These are phyloP conservation scores for Psilocybe subaeruginosa DNA, from an alignment of 768 basidiomycete genomes.

Conservation along the genomic window DNA sequence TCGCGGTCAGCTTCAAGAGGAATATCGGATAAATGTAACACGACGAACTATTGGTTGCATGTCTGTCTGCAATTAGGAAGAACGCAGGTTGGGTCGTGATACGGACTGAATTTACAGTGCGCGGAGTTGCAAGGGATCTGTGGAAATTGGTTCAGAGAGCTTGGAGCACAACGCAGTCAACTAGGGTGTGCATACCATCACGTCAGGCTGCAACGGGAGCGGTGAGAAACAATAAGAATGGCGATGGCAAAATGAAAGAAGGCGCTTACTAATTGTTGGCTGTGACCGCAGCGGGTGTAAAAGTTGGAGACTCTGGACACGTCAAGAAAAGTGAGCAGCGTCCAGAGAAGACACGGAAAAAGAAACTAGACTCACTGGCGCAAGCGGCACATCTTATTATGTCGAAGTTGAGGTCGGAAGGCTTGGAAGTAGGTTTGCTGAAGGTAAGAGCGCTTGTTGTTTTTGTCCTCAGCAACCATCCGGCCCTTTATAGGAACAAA, in stretches of 20 bases:
- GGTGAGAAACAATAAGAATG: neutral
- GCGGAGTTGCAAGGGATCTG: conserved; percentile 49
- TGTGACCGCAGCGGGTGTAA: conserved; percentile 52
- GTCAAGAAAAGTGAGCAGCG: conserved; percentile 21
- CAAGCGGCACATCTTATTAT: conserved; percentile 48
- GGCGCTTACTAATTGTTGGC: conserved; percentile 14
- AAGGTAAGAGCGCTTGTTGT: too few relatives aligned
- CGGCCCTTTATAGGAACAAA: too few relatives aligned
- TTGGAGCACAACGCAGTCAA: neutral
- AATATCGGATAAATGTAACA: neutral
- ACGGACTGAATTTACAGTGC: conserved; percentile 58
- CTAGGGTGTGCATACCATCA: conserved; percentile 24
- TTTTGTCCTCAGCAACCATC: too few relatives aligned
- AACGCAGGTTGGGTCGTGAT: conserved; percentile 46
- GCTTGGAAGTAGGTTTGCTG: too few relatives aligned
- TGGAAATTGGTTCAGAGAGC: neutral
- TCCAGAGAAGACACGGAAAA: conserved; percentile 8
- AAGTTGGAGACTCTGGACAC: conserved; percentile 45
- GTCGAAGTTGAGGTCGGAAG: too few relatives aligned
- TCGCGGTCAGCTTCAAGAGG: neutral
- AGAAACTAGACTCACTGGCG: conserved; percentile 46
- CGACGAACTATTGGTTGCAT: conserved; percentile 27
- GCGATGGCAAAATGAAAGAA: neutral
- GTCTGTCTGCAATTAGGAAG: conserved; percentile 44
- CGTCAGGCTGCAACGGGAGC: conserved; percentile 28